Conservation (phyloP, 768 basidiomycete species). For the Tylopilus subfusipes region DNA sequence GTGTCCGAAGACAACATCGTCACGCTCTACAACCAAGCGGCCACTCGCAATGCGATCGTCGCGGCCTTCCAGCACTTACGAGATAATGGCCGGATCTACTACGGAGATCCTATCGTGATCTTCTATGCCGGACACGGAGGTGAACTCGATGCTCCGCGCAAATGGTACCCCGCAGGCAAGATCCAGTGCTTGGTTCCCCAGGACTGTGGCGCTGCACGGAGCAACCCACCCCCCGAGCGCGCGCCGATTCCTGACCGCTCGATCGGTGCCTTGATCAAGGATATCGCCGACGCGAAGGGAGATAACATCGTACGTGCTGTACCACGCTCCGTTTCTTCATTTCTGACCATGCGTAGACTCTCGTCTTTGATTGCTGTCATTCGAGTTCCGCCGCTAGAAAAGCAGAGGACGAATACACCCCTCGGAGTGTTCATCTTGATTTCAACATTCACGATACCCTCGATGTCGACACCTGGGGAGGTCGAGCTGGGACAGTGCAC, state of each 20-base stretch:
- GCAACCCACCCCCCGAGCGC: no score
- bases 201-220: constrained; percentile 12
- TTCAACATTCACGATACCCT: constrained; percentile 9
- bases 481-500: constrained; percentile 1
- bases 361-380: constrained; percentile 47
- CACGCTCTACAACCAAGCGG: constrained; percentile 36
- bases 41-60: constrained; percentile 37
- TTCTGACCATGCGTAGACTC: constrained; percentile 31
- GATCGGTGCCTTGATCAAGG: constrained; percentile 36
- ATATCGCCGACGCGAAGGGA: constrained; percentile 37
- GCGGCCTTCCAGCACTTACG: constrained; percentile 21
- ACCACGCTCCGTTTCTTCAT: constrained; percentile 7
- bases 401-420: background rate
- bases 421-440: constrained; percentile 7
- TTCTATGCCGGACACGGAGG: constrained; percentile 47
- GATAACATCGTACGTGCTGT: constrained; percentile 40
- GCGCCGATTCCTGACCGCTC: constrained; percentile 42
- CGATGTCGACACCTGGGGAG: constrained; percentile 27
- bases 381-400: constrained; percentile 37
- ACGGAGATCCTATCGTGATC: constrained; percentile 38
- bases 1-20: constrained; percentile 34
- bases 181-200: constrained; percentile 31
- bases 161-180: constrained; percentile 17
- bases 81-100: constrained; percentile 23
- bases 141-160: constrained; percentile 31